Conservation (phyloP, 2,329 filamentous ascomycete species). For the Elsinoe perseae region DNA sequence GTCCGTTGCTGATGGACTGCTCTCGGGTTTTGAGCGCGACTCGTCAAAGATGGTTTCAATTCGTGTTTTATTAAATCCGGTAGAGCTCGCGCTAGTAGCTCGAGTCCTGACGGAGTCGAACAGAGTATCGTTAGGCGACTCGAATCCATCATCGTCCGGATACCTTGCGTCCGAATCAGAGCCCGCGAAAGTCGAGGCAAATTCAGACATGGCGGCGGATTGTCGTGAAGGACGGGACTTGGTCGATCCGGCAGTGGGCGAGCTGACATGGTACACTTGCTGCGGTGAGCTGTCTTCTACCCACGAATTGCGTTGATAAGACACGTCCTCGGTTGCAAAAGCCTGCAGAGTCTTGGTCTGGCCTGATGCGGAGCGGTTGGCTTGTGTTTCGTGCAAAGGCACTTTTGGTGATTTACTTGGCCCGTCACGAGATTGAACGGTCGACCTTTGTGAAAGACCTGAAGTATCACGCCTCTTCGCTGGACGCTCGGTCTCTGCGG, state of each 20-base stretch:
- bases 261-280: constrained; percentile 14
- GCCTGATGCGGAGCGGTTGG: background rate
- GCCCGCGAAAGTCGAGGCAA: constrained; percentile 54
- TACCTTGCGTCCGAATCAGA: constrained; percentile 63
- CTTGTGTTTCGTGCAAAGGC: background rate
- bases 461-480: constrained; percentile 33
- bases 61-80: constrained; percentile 55
- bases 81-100: constrained; percentile 58
- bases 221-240: constrained; percentile 40
- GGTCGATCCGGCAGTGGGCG: constrained; percentile 15
- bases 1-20: background rate
- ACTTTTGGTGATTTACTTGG: background rate
- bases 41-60: constrained; percentile 79
- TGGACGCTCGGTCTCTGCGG: constrained; percentile 29
- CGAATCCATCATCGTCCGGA: constrained; percentile 68
- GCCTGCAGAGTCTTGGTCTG: constrained; percentile 13
- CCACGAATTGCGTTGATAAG: background rate
- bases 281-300: background rate
- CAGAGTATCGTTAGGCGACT: constrained; percentile 67
- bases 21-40: constrained; percentile 38
- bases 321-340: constrained; percentile 9
- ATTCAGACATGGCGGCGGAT: constrained; percentile 52
- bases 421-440: constrained; percentile 10
- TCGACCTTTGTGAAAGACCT: constrained; percentile 17
- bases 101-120: constrained; percentile 70